phyloP scores from a whole-genome alignment of 108 stramenopile genomes.

The Bacterosira constricta region DNA sequence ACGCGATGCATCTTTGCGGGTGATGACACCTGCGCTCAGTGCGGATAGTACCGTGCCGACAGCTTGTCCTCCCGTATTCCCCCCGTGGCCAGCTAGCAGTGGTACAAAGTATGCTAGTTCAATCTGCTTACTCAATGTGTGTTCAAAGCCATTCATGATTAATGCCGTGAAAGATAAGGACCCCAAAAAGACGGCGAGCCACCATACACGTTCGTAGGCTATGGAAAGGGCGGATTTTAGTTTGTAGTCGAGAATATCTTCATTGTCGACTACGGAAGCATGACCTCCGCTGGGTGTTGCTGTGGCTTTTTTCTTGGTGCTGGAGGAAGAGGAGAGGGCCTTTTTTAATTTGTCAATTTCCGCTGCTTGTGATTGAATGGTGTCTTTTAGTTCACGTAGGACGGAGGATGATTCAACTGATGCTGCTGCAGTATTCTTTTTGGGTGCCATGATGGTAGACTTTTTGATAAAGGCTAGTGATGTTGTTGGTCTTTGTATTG shows the following conservation, averaged over 20 bases:
- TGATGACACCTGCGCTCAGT: constrained; percentile 65
- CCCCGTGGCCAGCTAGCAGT: constrained; percentile 88
- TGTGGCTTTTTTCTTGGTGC: background rate
- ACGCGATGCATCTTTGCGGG: constrained; percentile 59
- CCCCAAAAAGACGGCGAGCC: constrained; percentile 80
- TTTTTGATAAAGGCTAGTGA: constrained; percentile 19
- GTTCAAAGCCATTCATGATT: constrained; percentile 91
- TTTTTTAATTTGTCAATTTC: constrained; percentile 73
- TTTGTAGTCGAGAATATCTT: constrained; percentile 62
- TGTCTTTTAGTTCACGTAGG: constrained; percentile 81
- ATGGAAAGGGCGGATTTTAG: constrained; percentile 62
- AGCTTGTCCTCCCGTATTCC: constrained; percentile 89
- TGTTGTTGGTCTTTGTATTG: too few species aligned
- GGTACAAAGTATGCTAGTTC: constrained; percentile 91
- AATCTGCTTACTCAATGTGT: constrained; percentile 84
- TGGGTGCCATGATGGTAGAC: constrained; percentile 7
- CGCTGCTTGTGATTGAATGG: constrained; percentile 61
- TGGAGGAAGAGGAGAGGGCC: constrained; percentile 34
- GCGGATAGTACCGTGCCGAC: constrained; percentile 87
- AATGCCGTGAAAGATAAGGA: constrained; percentile 80
- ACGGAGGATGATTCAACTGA: constrained; percentile 44
- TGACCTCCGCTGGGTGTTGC: constrained; percentile 16
- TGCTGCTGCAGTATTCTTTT: constrained; percentile 4
- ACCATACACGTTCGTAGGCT: constrained; percentile 73
- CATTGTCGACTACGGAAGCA: constrained; percentile 28